These are phyloP conservation scores for Epichloe bromicola DNA, from an alignment of 2,329 filamentous ascomycete species.

Conservation along the genomic window DNA sequence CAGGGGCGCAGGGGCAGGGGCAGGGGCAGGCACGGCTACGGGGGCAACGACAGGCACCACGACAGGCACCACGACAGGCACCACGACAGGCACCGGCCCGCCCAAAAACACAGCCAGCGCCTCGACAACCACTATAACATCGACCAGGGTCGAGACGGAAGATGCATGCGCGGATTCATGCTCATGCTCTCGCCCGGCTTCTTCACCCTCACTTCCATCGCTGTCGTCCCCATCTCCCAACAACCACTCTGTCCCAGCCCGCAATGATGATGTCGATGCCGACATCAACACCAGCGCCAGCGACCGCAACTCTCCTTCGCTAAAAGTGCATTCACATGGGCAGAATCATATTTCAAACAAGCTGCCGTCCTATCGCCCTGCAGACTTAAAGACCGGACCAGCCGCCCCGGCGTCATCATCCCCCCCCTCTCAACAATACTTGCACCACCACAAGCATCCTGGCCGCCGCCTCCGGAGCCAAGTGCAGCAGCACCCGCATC, in stretches of 20 bases:
- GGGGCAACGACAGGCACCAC: background rate
- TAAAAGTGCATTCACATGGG: slow-evolving; percentile 31
- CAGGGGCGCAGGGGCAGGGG: too few relatives aligned
- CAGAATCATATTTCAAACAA: slow-evolving; percentile 43
- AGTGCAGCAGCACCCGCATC: slow-evolving; percentile 2
- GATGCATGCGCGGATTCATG: background rate
- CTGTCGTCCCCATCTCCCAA: background rate
- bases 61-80: slow-evolving; percentile 2
- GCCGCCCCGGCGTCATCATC: slow-evolving; percentile 11
- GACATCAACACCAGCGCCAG: background rate
- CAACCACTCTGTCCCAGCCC: background rate
- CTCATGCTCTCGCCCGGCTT: background rate
- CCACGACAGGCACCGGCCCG: background rate
- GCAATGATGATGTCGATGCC: background rate
- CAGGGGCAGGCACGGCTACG: background rate
- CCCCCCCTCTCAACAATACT: slow-evolving; percentile 9
- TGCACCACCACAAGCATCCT: slow-evolving; percentile 8
- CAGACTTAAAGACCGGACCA: slow-evolving; percentile 27
- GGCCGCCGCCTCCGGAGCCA: background rate
- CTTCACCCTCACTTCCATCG: background rate
- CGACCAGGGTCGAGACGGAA: background rate
- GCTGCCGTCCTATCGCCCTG: slow-evolving; percentile 41
- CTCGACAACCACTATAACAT: background rate
- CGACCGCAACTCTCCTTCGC: background rate
- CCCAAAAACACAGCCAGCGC: background rate